Percentiles rank a stretch among this genome's conserved stretches.
Conservation (phyloP, 768 basidiomycete species). For the Lentinula detonsa region DNA sequence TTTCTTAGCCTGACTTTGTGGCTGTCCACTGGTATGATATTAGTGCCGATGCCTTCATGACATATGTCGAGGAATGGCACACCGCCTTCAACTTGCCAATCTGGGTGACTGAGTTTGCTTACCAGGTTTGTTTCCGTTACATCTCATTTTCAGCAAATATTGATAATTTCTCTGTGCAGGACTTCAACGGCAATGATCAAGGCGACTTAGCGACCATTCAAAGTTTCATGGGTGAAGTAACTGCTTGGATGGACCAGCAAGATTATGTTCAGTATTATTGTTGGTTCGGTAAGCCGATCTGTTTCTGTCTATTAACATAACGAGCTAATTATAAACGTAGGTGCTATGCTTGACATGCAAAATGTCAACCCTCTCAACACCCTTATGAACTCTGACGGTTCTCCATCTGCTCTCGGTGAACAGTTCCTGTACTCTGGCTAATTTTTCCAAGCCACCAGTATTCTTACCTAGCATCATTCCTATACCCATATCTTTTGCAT, state of each 20-base stretch:
- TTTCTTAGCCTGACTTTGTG: constrained; percentile 43
- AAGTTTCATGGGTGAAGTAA: constrained; percentile 40
- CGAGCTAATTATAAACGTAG: constrained; percentile 22
- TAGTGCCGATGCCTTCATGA: constrained; percentile 38
- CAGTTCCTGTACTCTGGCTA: constrained; percentile 35
- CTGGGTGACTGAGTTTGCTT: constrained; percentile 70
- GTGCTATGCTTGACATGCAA: constrained; percentile 48
- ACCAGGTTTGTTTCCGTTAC: constrained; percentile 34
- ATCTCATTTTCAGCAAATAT: no score
- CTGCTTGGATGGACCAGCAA: constrained; percentile 39
- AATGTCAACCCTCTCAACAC: constrained; percentile 51
- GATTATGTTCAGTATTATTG: constrained; percentile 37
- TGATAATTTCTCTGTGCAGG: constrained; percentile 23
- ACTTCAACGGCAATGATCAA: constrained; percentile 46
- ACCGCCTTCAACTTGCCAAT: constrained; percentile 35
- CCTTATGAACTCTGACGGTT: constrained; percentile 39
- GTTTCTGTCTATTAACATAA: not conserved
- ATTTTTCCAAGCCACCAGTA: not conserved
- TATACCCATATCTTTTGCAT: not conserved
- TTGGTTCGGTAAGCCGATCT: constrained; percentile 50
- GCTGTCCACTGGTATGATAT: constrained; percentile 71
- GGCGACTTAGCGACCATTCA: constrained; percentile 34
- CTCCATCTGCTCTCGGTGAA: constrained; percentile 47
- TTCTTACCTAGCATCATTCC: not conserved
- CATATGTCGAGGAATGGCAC: constrained; percentile 44